Percentiles rank a stretch among this genome's conserved stretches.
phyloP scores from a whole-genome alignment of 495 filamentous ascomycete species.

The Thermochaetoides thermophila region DNA sequence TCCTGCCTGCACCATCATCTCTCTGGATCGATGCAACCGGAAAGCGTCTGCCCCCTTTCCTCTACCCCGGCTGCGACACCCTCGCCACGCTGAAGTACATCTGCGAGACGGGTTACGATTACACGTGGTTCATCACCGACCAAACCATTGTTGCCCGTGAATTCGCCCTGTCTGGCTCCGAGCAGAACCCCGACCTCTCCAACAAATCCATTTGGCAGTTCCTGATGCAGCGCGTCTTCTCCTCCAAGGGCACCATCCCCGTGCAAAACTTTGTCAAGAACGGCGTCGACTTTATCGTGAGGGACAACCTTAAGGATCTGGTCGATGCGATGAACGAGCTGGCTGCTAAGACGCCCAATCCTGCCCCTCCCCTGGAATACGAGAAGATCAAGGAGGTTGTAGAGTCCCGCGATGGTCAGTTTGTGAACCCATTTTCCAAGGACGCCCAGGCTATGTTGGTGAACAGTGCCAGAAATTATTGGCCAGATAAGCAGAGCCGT shows the following conservation, averaged over 20 bases:
- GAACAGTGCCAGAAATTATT: slow-evolving; percentile 34
- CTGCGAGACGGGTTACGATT: slow-evolving; percentile 37
- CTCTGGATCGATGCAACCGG: slow-evolving; percentile 40
- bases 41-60: slow-evolving; percentile 31
- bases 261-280: slow-evolving; percentile 36
- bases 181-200: slow-evolving; percentile 40
- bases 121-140: slow-evolving; percentile 40
- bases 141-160: slow-evolving; percentile 35
- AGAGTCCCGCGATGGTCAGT: slow-evolving; percentile 32
- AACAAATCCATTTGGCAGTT: slow-evolving; percentile 33
- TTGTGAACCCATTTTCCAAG: slow-evolving; percentile 33
- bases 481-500: slow-evolving; percentile 27
- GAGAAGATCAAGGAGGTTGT: slow-evolving; percentile 24
- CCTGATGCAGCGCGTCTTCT: slow-evolving; percentile 29
- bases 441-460: slow-evolving; percentile 39
- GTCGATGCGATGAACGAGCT: slow-evolving; percentile 36
- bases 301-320: slow-evolving; percentile 30
- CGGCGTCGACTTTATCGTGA: slow-evolving; percentile 35
- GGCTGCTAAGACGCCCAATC: slow-evolving; percentile 10
- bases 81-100: slow-evolving; percentile 37
- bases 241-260: slow-evolving; percentile 28
- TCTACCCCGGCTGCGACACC: slow-evolving; percentile 36
- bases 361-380: slow-evolving; percentile 24
- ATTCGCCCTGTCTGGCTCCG: slow-evolving; percentile 38
- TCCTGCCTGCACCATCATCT: slow-evolving; percentile 34